Conservation (phyloP, 2,329 filamentous ascomycete genomes). For the Aphanoascus verrucosus region DNA sequence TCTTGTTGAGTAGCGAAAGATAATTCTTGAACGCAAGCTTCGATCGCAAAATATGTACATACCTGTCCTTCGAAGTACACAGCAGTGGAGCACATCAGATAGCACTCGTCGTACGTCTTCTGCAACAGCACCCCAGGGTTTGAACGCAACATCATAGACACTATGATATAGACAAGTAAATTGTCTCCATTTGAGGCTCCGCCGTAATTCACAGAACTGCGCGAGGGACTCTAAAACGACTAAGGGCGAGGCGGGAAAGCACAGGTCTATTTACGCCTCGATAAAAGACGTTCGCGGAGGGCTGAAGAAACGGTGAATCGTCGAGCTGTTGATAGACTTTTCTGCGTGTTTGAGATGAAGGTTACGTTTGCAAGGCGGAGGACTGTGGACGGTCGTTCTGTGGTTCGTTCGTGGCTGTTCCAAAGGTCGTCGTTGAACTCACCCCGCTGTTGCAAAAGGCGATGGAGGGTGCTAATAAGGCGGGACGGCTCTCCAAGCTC, state of each 20-base stretch:
- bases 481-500: too few relatives aligned
- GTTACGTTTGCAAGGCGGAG: neutral
- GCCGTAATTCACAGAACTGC: neutral
- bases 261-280: neutral
- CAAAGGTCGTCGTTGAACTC: neutral
- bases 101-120: conserved; percentile 96
- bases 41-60: conserved; percentile 19
- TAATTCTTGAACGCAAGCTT: neutral
- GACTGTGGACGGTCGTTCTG: neutral
- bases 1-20: neutral
- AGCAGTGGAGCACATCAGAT: conserved; percentile 86
- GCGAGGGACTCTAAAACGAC: neutral
- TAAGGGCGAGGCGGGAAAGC: neutral
- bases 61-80: conserved; percentile 94
- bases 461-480: neutral
- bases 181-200: conserved; percentile 3
- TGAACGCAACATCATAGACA: conserved; percentile 38
- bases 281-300: neutral
- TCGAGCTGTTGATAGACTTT: neutral
- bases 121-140: conserved; percentile 66
- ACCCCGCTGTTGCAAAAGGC: neutral
- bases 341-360: neutral
- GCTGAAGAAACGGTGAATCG: neutral
- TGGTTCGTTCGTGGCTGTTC: conserved; percentile 7
- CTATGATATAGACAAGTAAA: neutral